Conservation (phyloP, 2,329 filamentous ascomycete species). For the Orbilia ellipsospora region DNA sequence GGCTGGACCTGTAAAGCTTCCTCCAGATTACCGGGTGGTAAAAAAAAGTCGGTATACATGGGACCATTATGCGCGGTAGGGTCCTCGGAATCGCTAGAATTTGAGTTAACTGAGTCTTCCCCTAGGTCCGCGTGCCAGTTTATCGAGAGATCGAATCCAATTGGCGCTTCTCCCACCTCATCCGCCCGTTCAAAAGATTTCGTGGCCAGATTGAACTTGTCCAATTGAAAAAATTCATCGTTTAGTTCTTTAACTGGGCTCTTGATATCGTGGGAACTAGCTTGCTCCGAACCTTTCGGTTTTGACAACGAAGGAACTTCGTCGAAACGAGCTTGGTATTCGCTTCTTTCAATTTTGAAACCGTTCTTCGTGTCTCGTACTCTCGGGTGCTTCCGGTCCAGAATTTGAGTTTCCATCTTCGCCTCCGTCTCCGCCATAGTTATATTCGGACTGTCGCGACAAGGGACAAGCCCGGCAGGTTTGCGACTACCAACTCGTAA, state of each 20-base stretch:
- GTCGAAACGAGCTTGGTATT: background rate
- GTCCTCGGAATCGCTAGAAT: slow-evolving; percentile 68
- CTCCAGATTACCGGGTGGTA: slow-evolving; percentile 68
- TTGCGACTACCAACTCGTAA: background rate
- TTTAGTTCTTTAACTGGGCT: slow-evolving; percentile 74
- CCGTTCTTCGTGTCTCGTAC: background rate
- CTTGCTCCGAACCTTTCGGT: background rate
- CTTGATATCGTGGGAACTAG: slow-evolving; percentile 59
- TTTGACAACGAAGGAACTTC: background rate
- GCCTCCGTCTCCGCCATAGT: no score
- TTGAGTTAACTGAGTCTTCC: slow-evolving; percentile 59
- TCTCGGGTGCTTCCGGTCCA: background rate
- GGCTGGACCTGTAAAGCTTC: background rate
- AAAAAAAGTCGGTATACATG: slow-evolving; percentile 65
- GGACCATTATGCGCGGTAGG: slow-evolving; percentile 75
- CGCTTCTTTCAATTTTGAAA: background rate
- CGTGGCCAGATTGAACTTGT: slow-evolving; percentile 94
- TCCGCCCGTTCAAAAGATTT: slow-evolving; percentile 91
- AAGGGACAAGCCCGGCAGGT: background rate
- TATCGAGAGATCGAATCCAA: slow-evolving; percentile 87
- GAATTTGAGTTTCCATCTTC: background rate
- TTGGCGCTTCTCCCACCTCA: slow-evolving; percentile 62
- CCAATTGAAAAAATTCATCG: slow-evolving; percentile 97
- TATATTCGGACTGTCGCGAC: background rate
- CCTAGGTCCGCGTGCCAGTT: slow-evolving; percentile 73